Evolutionary conservation across 768 basidiomycete genomes (phyloP).

Genomic region (Panaeolus cyanescens): DNA sequence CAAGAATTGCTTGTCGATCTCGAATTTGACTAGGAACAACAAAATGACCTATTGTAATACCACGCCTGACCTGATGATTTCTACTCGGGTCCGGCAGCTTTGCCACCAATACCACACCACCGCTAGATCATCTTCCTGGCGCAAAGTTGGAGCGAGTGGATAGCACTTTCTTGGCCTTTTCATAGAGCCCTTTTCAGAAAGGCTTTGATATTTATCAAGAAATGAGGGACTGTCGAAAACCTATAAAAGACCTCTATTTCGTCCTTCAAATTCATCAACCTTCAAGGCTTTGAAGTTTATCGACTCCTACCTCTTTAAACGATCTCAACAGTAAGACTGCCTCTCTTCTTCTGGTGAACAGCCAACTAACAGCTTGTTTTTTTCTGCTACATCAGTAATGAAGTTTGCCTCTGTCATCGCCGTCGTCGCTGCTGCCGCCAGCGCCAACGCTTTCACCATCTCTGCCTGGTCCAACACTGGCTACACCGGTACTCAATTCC

Average conservation of each 20-base stretch:
- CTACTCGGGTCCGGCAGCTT: background rate
- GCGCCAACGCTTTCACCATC: too few species aligned
- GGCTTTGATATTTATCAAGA: background rate
- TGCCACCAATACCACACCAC: background rate
- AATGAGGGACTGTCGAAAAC: background rate
- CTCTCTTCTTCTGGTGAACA: too few species aligned
- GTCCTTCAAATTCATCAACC: background rate
- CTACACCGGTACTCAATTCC: background rate
- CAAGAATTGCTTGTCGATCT: background rate
- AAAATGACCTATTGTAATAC: background rate
- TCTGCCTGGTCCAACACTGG: too few species aligned
- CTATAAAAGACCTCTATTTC: background rate
- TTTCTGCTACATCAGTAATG: too few species aligned
- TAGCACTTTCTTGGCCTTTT: background rate
- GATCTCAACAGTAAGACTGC: too few species aligned
- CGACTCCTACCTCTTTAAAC: background rate
- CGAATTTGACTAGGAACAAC: background rate
- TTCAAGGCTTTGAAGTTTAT: background rate
- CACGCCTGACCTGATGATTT: background rate
- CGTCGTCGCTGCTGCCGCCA: too few species aligned
- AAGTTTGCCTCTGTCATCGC: too few species aligned
- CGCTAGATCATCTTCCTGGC: background rate
- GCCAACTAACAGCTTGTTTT: too few species aligned
- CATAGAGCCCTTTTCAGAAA: background rate
- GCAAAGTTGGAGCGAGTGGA: background rate